Evolutionary conservation across 2,329 filamentous ascomycete species (phyloP).

Genomic region (Cladorrhinum sp.): DNA sequence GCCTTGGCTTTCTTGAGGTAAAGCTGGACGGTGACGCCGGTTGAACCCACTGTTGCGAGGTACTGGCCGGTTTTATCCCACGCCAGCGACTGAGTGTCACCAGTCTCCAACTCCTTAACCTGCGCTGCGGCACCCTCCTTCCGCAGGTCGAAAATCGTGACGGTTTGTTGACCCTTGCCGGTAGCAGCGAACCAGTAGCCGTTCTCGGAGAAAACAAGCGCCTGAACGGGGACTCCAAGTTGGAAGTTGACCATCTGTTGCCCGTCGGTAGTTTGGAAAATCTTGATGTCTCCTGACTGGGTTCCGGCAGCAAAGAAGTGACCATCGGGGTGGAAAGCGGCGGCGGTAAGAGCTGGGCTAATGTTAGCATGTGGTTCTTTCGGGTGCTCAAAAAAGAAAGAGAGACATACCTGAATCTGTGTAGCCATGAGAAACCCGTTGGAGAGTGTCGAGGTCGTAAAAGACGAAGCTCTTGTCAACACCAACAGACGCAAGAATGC

Average conservation of each 20-base stretch:
- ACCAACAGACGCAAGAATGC: conserved; percentile 82
- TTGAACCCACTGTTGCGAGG: conserved; percentile 75
- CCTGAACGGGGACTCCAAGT: conserved; percentile 66
- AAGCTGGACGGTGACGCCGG: conserved; percentile 82
- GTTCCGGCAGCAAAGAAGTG: conserved; percentile 86
- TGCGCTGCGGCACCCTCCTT: conserved; percentile 81
- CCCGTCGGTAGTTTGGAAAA: conserved; percentile 83
- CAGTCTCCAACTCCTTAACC: conserved; percentile 82
- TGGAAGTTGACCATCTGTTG: conserved; percentile 72
- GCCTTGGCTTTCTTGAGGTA: conserved; percentile 83
- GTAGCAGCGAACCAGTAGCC: conserved; percentile 91
- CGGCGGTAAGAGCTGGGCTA: conserved; percentile 64
- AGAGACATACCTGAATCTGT: conserved; percentile 68
- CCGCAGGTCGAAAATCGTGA: conserved; percentile 88
- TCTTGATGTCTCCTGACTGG: conserved; percentile 74
- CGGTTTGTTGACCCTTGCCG: conserved; percentile 70
- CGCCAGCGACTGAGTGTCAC: conserved; percentile 70
- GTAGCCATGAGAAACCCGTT: conserved; percentile 73
- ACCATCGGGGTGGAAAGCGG: conserved; percentile 94
- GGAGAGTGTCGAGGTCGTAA: conserved; percentile 70
- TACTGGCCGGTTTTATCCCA: conserved; percentile 98
- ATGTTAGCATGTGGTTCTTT: conserved; percentile 28
- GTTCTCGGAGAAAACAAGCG: conserved; percentile 88
- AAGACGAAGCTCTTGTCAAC: conserved; percentile 89
- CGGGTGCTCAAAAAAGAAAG: background rate